A percentile compares a stretch with the other conserved stretches of the same genome.
Evolutionary conservation across 345 rosid genomes (phyloP).

Genomic region (Firmiana major): DNA sequence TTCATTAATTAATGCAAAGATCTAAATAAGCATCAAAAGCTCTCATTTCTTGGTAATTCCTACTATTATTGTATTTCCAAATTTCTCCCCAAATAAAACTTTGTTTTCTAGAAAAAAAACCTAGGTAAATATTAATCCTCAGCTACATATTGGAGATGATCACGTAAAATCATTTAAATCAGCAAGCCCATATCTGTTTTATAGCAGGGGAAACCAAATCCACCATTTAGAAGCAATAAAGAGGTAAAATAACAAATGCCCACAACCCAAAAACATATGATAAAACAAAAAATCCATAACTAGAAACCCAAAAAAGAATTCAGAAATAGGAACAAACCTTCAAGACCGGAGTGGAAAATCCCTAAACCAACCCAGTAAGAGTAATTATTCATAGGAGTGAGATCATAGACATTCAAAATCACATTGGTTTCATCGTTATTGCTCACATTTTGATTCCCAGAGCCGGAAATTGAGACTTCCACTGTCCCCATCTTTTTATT

Average conservation of each 20-base stretch:
- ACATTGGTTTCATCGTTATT: constrained; percentile 35
- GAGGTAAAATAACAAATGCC: constrained; percentile 8
- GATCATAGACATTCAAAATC: constrained; percentile 78
- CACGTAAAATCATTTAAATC: background rate
- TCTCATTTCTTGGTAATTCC: background rate
- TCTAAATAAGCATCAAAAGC: background rate
- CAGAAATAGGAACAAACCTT: constrained; percentile 39
- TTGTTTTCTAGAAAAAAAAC: background rate
- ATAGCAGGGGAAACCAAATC: background rate
- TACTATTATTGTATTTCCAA: background rate
- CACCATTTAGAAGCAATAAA: background rate
- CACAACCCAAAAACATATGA: background rate
- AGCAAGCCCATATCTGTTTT: background rate
- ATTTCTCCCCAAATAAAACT: background rate
- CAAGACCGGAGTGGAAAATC: constrained; percentile 87
- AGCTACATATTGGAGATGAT: background rate
- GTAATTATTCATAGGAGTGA: constrained; percentile 68
- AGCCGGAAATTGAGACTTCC: constrained; percentile 28
- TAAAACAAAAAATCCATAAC: background rate
- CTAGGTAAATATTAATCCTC: background rate
- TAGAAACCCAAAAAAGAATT: background rate
- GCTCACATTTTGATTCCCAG: constrained; percentile 17
- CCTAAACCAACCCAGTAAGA: constrained; percentile 88
- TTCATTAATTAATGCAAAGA: background rate
- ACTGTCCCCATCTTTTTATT: constrained; percentile 35